Base-by-base conservation (phyloP, 2,329 filamentous ascomycete species). In the Aureobasidium zeae region DNA sequence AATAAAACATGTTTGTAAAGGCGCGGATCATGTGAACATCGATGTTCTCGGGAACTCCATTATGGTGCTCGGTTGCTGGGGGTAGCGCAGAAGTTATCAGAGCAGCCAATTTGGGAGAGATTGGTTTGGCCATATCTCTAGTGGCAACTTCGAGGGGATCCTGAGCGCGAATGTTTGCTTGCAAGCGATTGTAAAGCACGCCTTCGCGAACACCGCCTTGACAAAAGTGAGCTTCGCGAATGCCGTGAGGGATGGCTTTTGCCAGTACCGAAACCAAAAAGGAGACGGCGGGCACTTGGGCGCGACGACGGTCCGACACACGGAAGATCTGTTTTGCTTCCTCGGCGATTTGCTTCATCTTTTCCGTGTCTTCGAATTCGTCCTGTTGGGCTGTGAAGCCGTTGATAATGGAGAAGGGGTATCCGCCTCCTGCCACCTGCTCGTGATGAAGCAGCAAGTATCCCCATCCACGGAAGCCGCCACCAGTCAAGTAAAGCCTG, bases 391-490 rank as follows among this genome's bases (percentile, higher is more conserved):
- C 83, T 7, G 71, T 75, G 62, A 91, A 94, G 2, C 83, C 81
- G 49, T 87, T 88, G 59, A 91, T 81, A 16, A 82, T 79, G 0
- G 86, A 77, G 21, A 94, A 83, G 0, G 88, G 87, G 58, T 94
- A 94, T 0, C 85, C 86, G 44, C 72, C 68, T 36, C 83, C 73
- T 5, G 69, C 63, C 53, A 86, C 81, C 44, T 73, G 69, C 33
- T 86, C 74, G 6, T 69, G 64, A 54, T 89, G 83, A 81, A 94
- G 87, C 43, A 94, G 71, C 55, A 94, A 79, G 61, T 86, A 93
- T 5, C 87, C 88, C 70, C 91, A 94, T 12, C 88, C 88, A 28
- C 88, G 73, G 59, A 94, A 94, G 0, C 88, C 88, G 17, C 88
- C 88, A 33, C 88, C 88, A 50, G 84, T 94, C 47, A 95, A 77